Evolutionary conservation across 805 yeast species (phyloP).

Genomic region (Lipomyces japonicus): DNA sequence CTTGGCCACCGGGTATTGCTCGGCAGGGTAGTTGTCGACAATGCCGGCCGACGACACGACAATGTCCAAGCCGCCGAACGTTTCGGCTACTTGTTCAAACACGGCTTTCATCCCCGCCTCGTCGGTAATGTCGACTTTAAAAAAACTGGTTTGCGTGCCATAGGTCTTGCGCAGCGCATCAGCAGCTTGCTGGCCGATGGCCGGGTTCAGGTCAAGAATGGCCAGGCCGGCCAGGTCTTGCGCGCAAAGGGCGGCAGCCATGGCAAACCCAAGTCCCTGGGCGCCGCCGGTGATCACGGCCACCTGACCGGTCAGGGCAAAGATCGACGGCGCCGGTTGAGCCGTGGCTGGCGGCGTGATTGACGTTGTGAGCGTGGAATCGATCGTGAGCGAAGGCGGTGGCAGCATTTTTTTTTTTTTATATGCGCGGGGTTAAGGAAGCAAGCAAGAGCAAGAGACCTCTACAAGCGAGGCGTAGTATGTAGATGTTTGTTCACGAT

Average conservation of each 20-base stretch:
- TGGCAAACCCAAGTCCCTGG: slow-evolving; percentile 58
- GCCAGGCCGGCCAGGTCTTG: slow-evolving; percentile 53
- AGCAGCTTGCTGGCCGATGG: slow-evolving; percentile 60
- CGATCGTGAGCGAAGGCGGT: neutral
- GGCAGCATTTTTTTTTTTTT: too few relatives aligned
- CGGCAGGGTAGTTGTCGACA: slow-evolving; percentile 64
- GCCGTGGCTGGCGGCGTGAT: slow-evolving; percentile 10
- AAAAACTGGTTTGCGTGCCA: slow-evolving; percentile 57
- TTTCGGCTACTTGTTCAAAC: slow-evolving; percentile 49
- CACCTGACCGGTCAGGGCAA: slow-evolving; percentile 45
- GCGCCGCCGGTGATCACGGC: slow-evolving; percentile 67
- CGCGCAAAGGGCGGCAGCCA: slow-evolving; percentile 57
- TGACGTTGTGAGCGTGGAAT: neutral
- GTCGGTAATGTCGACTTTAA: slow-evolving; percentile 61
- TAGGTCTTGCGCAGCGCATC: slow-evolving; percentile 47
- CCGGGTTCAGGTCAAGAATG: slow-evolving; percentile 53
- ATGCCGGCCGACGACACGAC: slow-evolving; percentile 64
- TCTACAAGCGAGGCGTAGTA: too few relatives aligned
- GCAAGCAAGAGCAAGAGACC: too few relatives aligned
- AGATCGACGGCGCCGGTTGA: slow-evolving; percentile 3
- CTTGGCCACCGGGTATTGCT: slow-evolving; percentile 61
- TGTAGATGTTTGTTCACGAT: too few relatives aligned
- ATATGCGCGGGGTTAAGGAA: too few relatives aligned
- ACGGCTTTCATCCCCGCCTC: slow-evolving; percentile 35
- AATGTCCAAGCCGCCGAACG: slow-evolving; percentile 53